These are phyloP conservation scores for Gaultheria prostrata DNA, from an alignment of 148 eudicot genomes.

Conservation along the genomic window DNA sequence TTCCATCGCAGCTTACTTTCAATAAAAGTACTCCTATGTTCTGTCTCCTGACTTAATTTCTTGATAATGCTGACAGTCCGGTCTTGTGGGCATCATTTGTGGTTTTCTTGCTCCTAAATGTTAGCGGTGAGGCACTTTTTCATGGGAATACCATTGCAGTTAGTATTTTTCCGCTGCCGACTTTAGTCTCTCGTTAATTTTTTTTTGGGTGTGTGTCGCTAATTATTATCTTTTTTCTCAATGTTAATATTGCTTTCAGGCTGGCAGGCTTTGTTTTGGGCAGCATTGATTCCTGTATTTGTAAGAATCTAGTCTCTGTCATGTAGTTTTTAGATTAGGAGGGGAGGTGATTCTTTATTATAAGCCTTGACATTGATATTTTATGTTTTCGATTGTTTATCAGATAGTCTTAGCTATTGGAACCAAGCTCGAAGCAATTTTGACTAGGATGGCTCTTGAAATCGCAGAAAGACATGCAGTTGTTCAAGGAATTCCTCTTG, in stretches of 20 bases:
- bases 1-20: neutral
- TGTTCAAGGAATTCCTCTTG: slow-evolving; percentile 87
- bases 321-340: no score
- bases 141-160: neutral
- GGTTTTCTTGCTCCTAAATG: slow-evolving; percentile 75
- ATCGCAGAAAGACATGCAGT: slow-evolving; percentile 81
- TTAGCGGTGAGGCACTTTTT: slow-evolving; percentile 47
- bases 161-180: neutral
- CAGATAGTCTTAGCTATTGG: slow-evolving; percentile 87
- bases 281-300: slow-evolving; percentile 61
- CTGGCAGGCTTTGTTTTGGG: slow-evolving; percentile 76
- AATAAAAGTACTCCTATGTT: neutral
- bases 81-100: slow-evolving; percentile 82
- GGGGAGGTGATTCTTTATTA: slow-evolving; percentile 4
- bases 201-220: no score
- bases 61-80: slow-evolving; percentile 48
- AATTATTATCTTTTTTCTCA: neutral
- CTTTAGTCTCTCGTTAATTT: neutral
- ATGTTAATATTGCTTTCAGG: slow-evolving; percentile 36
- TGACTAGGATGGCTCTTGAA: slow-evolving; percentile 82
- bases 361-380: no score
- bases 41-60: neutral
- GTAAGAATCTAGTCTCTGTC: slow-evolving; percentile 40
- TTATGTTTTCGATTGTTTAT: neutral
- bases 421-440: slow-evolving; percentile 80